Base-by-base conservation (phyloP, 1,284 basidiomycete species). In the Lignosus rhinocerotis region DNA sequence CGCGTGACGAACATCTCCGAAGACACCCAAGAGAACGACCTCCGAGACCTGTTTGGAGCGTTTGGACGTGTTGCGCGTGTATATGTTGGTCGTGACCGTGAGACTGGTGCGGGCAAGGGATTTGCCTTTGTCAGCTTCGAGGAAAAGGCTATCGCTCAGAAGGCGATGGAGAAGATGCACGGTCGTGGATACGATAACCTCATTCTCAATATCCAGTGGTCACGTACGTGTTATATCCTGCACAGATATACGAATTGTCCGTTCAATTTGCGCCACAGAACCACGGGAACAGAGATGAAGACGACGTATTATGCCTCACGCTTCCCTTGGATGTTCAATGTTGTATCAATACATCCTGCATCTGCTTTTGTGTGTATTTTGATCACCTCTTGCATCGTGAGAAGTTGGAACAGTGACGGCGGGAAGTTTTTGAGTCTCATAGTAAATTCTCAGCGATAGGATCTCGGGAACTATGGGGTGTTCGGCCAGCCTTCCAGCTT, bases 121-220 rank as follows among this genome's bases (percentile, higher is more conserved):
- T 97, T 96, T 74, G 94, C 94, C 16, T 95, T 95, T 66, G 95
- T 98, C 67, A 94, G 90, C 74, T 99, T 98, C 71, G 96, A 98
- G 72, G 88, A 89, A 38, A 81, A 84, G 68, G 80, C 83, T 21
- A 79, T 84, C 50, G 97, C 94, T 30, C 93, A 97, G 76, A 82
- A 79, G 67, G 97, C 97, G 43, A 89, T 98, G 78, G 86, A 93
- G 70, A 98, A 95, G 79, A 87, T 96, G 69, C 86, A 99, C 71
- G 97, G 97, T 31, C 84, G 87, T 70, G 94, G 94, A 38, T 95
- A 95, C 69, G 92, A 93, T 72, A 95, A 92, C 72, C 76, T 95
- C 62, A 95, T 95, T 69, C 73, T 95, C 70, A 93, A 85, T 69
- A 88, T 93, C 52, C 88, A 92, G 69, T 95, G 93, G 92, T 94